Evolutionary conservation across 202 grass and related monocot species (phyloP).

Genomic region (Panicum virgatum): DNA sequence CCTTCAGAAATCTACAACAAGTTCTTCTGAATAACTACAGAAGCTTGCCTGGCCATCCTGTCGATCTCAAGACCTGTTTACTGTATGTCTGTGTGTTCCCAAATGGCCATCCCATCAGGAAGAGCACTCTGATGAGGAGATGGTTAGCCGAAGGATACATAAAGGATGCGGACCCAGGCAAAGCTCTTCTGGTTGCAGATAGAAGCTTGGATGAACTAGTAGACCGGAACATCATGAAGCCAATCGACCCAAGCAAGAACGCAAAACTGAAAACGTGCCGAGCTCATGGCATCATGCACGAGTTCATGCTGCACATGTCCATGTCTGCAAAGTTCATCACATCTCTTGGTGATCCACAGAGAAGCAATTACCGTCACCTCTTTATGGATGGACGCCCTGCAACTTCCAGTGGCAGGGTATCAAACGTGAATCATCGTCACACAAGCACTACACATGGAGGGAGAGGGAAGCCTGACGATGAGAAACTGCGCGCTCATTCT

Average conservation of each 20-base stretch:
- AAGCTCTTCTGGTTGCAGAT: background rate
- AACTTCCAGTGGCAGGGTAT: background rate
- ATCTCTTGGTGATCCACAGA: background rate
- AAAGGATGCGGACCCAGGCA: background rate
- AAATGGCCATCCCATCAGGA: too few species aligned
- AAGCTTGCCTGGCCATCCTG: background rate
- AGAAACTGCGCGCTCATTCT: background rate
- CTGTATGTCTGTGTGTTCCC: too few species aligned
- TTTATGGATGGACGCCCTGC: background rate
- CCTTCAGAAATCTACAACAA: background rate
- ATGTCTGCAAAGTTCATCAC: conserved; percentile 14
- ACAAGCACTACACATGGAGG: too few species aligned
- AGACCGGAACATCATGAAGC: background rate
- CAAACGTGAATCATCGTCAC: background rate
- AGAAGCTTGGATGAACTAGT: background rate
- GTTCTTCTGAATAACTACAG: background rate
- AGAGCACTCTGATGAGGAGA: too few species aligned
- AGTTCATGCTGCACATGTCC: conserved; percentile 25
- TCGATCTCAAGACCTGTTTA: background rate
- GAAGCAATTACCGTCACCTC: background rate
- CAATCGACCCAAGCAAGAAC: background rate
- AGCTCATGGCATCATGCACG: conserved; percentile 21
- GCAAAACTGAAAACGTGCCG: background rate
- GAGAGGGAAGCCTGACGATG: accelerated
- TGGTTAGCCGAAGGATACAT: background rate